Base-by-base conservation (phyloP, 2,329 filamentous ascomycete genomes). In the Hymenotorrendiella dingleyae region DNA sequence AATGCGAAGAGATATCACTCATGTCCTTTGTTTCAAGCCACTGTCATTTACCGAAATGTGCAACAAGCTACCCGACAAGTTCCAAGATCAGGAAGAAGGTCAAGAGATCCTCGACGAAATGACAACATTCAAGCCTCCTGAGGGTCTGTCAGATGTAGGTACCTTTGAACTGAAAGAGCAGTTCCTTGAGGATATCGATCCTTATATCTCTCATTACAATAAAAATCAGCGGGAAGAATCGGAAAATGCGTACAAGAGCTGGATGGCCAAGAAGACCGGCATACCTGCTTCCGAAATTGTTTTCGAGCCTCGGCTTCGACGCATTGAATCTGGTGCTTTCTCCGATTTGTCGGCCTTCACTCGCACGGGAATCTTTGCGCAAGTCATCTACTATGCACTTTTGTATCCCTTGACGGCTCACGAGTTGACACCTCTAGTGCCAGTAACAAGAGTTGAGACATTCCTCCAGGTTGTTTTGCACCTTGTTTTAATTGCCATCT, bases 201-300 rank as follows among this genome's bases (percentile, higher is more conserved):
- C 94, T 1, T 98, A 96, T 62, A 93, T 90, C 58, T 86, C 90
- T 6, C 89, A 97, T 60, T 98, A 95, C 64, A 94, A 82, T 58
- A 94, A 95, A 61, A 98, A 98, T 57, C 91, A 97, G 63, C 80
- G 93, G 38, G 93, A 98, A 60, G 93, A 98, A 62, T 88, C 91
- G 0, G 93, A 98, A 64, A 82, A 78, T 53, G 84, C 89, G 3
- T 96, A 93, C 67, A 88, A 84, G 55, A 83, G 84, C 57, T 84
- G 86, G 71, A 81, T 93, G 70, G 86, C 89, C 9, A 89, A 89
- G 67, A 89, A 86, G 65, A 88, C 84, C 0, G 89, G 90, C 14
- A 89, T 90, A 61, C 73, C 82, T 32, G 69, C 77, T 1, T 80
- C 87, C 29, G 89, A 96, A 41, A 82, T 97, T 46, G 89, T 97